Evolutionary conservation across 306 rosid genomes (phyloP).

Genomic region (Adenanthera pavonina): DNA sequence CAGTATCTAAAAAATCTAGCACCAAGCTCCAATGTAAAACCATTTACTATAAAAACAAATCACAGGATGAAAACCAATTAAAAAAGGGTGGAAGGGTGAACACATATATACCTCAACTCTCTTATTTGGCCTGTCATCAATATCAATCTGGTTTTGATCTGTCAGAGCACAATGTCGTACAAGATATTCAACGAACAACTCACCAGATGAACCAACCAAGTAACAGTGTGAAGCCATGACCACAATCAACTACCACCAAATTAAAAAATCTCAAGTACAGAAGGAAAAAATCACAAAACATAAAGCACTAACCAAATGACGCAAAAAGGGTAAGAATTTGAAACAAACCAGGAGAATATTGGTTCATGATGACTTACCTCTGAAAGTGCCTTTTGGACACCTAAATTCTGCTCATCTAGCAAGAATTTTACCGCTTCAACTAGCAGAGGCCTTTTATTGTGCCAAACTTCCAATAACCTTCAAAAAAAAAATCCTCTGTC

Average conservation of each 20-base stretch:
- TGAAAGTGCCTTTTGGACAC: slow-evolving; percentile 80
- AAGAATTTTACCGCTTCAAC: slow-evolving; percentile 82
- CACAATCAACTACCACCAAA: slow-evolving; percentile 79
- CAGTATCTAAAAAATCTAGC: not conserved
- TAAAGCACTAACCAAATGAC: not conserved
- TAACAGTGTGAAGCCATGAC: slow-evolving; percentile 98
- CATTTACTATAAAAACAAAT: not conserved
- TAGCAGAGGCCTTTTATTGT: slow-evolving; percentile 72
- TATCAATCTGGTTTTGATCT: slow-evolving; percentile 55
- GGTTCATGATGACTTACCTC: slow-evolving; percentile 59
- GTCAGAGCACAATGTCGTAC: slow-evolving; percentile 84
- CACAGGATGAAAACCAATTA: slow-evolving; percentile 8
- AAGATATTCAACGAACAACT: slow-evolving; percentile 87
- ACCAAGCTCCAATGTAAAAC: slow-evolving; percentile 32
- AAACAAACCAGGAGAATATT: slow-evolving; percentile 15
- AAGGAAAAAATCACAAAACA: slow-evolving; percentile 26
- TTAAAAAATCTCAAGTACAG: slow-evolving; percentile 9
- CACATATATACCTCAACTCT: slow-evolving; percentile 70
- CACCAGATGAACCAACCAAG: slow-evolving; percentile 94
- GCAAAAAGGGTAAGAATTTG: slow-evolving; percentile 1
- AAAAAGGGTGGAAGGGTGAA: not conserved
- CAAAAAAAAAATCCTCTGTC: slow-evolving; percentile 40
- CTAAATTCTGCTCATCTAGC: slow-evolving; percentile 80
- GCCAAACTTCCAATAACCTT: slow-evolving; percentile 96
- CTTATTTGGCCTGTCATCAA: slow-evolving; percentile 61